phyloP scores from a whole-genome alignment of 495 filamentous ascomycete genomes.

The Aspergillus cristatus region DNA sequence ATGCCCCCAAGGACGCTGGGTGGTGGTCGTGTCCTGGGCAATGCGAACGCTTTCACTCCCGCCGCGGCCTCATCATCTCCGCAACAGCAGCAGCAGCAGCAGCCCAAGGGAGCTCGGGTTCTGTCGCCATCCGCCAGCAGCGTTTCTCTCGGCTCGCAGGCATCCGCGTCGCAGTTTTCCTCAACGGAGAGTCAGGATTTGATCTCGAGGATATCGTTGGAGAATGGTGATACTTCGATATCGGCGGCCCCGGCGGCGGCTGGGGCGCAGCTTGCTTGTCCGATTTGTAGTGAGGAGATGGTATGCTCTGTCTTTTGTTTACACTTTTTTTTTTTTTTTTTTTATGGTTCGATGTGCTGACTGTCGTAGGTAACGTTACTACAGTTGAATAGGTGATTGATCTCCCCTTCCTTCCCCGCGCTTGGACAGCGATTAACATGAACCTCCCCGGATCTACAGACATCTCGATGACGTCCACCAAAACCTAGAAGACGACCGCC shows the following conservation, averaged over 20 bases:
- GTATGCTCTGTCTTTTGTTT: conserved; percentile 29
- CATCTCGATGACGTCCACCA: conserved; percentile 93
- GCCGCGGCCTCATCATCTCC: conserved; percentile 52
- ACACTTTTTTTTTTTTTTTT: neutral
- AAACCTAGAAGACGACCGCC: conserved; percentile 84
- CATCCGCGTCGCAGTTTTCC: conserved; percentile 51
- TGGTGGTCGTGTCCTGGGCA: conserved; percentile 81
- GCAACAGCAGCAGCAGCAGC: too few species aligned
- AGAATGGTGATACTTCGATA: conserved; percentile 39
- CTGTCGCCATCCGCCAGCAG: conserved; percentile 54
- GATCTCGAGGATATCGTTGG: conserved; percentile 47
- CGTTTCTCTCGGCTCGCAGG: conserved; percentile 51
- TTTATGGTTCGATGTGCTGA: conserved; percentile 10
- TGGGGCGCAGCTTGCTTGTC: conserved; percentile 67
- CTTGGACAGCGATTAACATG: conserved; percentile 35
- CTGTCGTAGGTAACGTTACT: conserved; percentile 68
- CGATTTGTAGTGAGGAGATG: conserved; percentile 97
- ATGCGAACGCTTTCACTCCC: conserved; percentile 65
- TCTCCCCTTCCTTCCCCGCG: conserved; percentile 1
- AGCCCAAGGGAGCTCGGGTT: conserved; percentile 37
- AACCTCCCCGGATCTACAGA: conserved; percentile 61
- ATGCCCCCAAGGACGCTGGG: conserved; percentile 83
- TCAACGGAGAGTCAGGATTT: conserved; percentile 49
- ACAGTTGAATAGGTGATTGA: conserved; percentile 72
- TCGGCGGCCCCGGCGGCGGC: conserved; percentile 43